Base-by-base conservation (phyloP, 2,329 filamentous ascomycete genomes). In the Fusarium sp. region DNA sequence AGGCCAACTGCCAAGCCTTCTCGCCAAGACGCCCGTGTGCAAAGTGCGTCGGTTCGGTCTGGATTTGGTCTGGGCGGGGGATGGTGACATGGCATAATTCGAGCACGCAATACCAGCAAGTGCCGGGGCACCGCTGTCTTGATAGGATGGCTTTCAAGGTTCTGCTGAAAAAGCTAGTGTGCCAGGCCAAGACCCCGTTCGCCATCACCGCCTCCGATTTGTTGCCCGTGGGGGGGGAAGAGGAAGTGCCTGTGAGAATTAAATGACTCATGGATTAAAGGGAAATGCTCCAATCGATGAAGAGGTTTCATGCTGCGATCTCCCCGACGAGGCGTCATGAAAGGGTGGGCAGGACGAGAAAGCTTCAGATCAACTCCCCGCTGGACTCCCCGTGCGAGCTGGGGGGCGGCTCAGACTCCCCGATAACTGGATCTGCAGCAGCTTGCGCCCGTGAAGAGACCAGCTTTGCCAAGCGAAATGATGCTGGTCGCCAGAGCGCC, bases 41-140 rank as follows among this genome's bases (percentile, higher is more conserved):
- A 14, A 35, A 45, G 18, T 14, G 37, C n/a, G n/a, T 34, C 50
- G 38, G 35, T 47, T 57, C 38, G 65, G 70, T 59, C 64, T 69
- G 40, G 42, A 64, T 40, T 45, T 34, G 42, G 58, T 52, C 72
- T 76, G 60, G 63, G 65, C 65, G 18, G 13, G 24, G 47, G 47
- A 50, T 65, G 50, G 70, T 74, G 76, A 76, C 64, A 74, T 74
- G 72, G 62, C 40, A 47, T 60, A 68, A 74, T 66, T 35, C 58
- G 64, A 78, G 73, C 76, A 78, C 76, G 76, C 74, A 69, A 78
- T 78, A 31, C 52, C 50, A 54, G 27, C 66, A 68, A 72, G 62
- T 74, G 40, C 66, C 66, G 67, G 71, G 50, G 5, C 65, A 45
- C 24, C 16, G 14, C 37, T n/a, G 63, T 57, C 29, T 45, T 66